Evolutionary conservation across 2,329 filamentous ascomycete genomes (phyloP).

Genomic region (Epichloe uncinata): DNA sequence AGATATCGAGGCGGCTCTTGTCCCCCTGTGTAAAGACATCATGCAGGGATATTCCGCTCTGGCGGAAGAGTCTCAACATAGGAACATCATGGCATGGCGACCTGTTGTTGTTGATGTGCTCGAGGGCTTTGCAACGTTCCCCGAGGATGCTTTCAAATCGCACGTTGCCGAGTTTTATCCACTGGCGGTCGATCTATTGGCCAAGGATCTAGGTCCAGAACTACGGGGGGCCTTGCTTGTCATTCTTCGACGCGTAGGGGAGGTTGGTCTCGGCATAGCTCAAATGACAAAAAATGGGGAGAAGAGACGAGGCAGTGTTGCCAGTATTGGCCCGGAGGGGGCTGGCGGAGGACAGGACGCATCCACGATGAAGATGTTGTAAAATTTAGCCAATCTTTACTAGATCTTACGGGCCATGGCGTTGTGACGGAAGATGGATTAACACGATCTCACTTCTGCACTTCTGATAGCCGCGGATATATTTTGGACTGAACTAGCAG

Average conservation of each 20-base stretch:
- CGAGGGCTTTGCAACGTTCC: constrained; percentile 82
- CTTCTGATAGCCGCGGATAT: background rate
- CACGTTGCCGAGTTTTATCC: constrained; percentile 80
- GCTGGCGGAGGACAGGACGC: constrained; percentile 18
- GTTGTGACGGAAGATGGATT: constrained; percentile 19
- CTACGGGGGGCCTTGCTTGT: constrained; percentile 63
- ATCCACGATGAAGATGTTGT: constrained; percentile 23
- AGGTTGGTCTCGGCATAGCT: constrained; percentile 50
- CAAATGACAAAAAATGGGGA: constrained; percentile 27
- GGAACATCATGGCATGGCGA: constrained; percentile 94
- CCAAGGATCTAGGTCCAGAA: constrained; percentile 68
- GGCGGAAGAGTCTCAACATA: constrained; percentile 91
- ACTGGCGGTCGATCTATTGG: constrained; percentile 67
- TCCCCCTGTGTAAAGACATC: constrained; percentile 92
- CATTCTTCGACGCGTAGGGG: constrained; percentile 70
- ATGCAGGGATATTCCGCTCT: constrained; percentile 72
- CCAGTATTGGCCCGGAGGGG: constrained; percentile 21
- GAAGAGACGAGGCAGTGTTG: constrained; percentile 27
- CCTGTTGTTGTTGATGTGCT: constrained; percentile 95
- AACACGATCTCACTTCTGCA: constrained; percentile 7
- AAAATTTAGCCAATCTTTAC: constrained; percentile 4
- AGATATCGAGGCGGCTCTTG: constrained; percentile 81
- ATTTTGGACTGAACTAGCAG: too few species aligned
- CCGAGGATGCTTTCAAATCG: constrained; percentile 61
- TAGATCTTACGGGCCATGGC: constrained; percentile 11